Base-by-base conservation (phyloP, 805 yeast species). In the Yamadazyma insecticola region DNA sequence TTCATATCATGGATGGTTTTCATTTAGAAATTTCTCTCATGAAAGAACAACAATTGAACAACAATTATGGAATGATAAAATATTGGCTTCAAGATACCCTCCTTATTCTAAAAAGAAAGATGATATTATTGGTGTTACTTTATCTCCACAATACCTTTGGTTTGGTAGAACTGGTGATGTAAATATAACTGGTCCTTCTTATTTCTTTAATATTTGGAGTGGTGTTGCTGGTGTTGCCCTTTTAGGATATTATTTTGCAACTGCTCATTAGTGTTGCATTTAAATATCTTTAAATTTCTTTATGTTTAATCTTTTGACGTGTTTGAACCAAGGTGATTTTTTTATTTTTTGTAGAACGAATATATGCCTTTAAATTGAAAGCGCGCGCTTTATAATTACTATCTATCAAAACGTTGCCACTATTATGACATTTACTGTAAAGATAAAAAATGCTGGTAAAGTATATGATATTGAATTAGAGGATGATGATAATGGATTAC, bases 1-100 rank as follows among this genome's bases (percentile, higher is more conserved):
- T 8, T 60, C 70, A 20, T 88, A 87, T 57, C 96, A 88, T 51
- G 96, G 96, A 3, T 59, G 57, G 39, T 67, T 35, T 22, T 50
- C 57, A 1, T 66, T 48, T 56, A 45, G 55, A 19, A 66, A 82
- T n/a, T 89, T 89, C 50, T 72, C 87, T 2, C 95, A 85, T 53
- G 74, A 74, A 50, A 72, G 95, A 46, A 72, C 88, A 0, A 63
- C 78, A 2, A 51, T 84, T 42, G 71, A 66, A 28, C 85, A 81
- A 51, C 78, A 81, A 11, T 68, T 67, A 36, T 77, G 79, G 79
- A 65, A 66, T 29, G 96, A 87, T 47, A 43, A 60, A 12, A 41
- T 78, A 16, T 49, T 81, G 30, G 57, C 66, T n/a, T 63, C 72
- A 25, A 73, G 94, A 48, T 82, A 81, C 46, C 80, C 88, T 6